Evolutionary conservation across 1,139 yeast genomes (phyloP), one percentile per base, ranked within the genome.

Genomic region (Hansenula sp.): DNA sequence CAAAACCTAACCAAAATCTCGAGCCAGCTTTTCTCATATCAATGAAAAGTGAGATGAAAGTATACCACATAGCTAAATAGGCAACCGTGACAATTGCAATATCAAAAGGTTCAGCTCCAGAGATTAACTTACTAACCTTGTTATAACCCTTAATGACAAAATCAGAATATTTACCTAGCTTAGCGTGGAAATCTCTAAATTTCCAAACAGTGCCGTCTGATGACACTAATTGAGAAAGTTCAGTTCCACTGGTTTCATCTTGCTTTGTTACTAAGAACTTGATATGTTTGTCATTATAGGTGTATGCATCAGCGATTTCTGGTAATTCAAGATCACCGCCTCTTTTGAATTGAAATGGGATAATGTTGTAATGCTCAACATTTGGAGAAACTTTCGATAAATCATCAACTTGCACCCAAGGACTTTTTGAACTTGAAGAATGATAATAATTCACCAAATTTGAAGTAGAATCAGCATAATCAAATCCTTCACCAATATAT

Each of bases 51-150:
- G 82, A 81, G 42, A 79, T 66, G 50, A 92, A 75, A 16, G 96
- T 87, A 63, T 86, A 83, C 74, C 88, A 73, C 97, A 92, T 90
- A 39, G 95, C 95, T 29, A 80, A 53, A 61, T 94, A 94, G 3
- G 97, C 97, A 40, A 82, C 64, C 11, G 88, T 75, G 42, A 94
- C 82, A 46, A 90, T 74, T 13, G 80, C 78, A 36, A 92, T 79
- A 62, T 94, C 98, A 51, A 88, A 87, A 29, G 83, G 78, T 54
- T 92, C 97, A 13, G 97, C 95, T 45, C 86, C 82, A 42, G 71
- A 69, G 41, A 88, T 71, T 47, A 84, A 68, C 39, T 69, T 73
- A 40, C 68, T 59, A 19, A 85, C 60, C 48, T 74, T 77, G 34
- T 61, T 51, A 39, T 73, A 57, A 25, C 76, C 62, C 43, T 68